Percentiles rank a stretch among this genome's conserved stretches.
Conservation (phyloP, 148 eudicot genomes). For the Heliosperma pusillum region DNA sequence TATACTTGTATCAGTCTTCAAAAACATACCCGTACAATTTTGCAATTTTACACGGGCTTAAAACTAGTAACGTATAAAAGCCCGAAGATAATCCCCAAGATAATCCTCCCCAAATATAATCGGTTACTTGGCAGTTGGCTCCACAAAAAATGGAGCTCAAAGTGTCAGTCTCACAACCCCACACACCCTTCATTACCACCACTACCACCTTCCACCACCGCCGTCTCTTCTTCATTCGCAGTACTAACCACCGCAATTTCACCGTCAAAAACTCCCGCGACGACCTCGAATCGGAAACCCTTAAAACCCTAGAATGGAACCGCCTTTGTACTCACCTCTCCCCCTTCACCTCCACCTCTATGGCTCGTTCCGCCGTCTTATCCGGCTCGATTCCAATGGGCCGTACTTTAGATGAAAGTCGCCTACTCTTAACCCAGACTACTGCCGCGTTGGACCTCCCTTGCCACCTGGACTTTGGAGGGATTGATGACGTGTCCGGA, state of each 20-base stretch:
- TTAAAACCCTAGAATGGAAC: conserved; percentile 81
- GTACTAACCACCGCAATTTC: conserved; percentile 18
- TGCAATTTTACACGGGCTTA: no score
- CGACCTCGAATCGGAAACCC: conserved; percentile 59
- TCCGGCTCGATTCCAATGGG: conserved; percentile 51
- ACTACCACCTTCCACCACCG: background rate
- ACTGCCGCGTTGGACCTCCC: conserved; percentile 60
- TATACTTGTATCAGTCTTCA: no score
- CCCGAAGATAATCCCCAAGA: background rate
- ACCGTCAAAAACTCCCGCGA: conserved; percentile 22
- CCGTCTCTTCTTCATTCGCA: conserved; percentile 10
- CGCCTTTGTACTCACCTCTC: conserved; percentile 68
- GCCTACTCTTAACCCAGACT: conserved; percentile 59
- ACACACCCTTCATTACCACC: conserved; percentile 14
- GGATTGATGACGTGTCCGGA: conserved; percentile 58
- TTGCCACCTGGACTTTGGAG: conserved; percentile 51
- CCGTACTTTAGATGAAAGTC: conserved; percentile 46
- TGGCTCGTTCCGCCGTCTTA: conserved; percentile 49
- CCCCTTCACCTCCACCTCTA: conserved; percentile 77
- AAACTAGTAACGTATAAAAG: conserved; percentile 14
- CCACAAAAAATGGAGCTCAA: conserved; percentile 25
- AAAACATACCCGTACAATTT: no score
- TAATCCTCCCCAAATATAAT: background rate
- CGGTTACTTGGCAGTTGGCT: background rate
- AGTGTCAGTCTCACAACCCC: conserved; percentile 1